Evolutionary conservation across 2,329 filamentous ascomycete species (phyloP).

Genomic region (Trichoderma citrinoviride): DNA sequence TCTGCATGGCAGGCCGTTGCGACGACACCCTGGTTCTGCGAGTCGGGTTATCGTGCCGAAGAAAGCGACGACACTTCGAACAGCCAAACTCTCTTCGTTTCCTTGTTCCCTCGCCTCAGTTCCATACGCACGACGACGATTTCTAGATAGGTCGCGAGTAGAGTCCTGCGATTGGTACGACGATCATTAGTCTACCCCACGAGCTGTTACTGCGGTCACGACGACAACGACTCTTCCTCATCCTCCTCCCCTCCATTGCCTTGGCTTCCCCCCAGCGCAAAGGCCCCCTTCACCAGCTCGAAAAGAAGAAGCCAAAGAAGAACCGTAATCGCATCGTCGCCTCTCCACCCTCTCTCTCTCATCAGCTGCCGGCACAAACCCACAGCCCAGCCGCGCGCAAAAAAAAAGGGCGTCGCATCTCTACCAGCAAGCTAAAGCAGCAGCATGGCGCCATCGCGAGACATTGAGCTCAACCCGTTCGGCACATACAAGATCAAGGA

Average conservation of each 20-base stretch:
- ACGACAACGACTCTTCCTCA: neutral
- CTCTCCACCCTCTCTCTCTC: constrained; percentile 5
- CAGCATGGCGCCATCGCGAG: constrained; percentile 40
- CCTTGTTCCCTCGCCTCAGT: neutral
- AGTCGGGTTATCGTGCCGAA: constrained; percentile 14
- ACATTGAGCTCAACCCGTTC: constrained; percentile 57
- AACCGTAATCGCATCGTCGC: constrained; percentile 7
- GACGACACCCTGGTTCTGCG: constrained; percentile 4
- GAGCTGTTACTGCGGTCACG: neutral
- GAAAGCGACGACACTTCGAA: neutral
- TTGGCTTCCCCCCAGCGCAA: no score
- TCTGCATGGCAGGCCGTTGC: constrained; percentile 11
- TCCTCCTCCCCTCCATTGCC: neutral
- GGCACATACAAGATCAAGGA: constrained; percentile 58
- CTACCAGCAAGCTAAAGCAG: neutral
- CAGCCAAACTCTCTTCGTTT: neutral
- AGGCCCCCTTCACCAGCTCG: no score
- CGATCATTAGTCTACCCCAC: no score
- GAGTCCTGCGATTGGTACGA: no score
- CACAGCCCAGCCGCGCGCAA: constrained; percentile 5
- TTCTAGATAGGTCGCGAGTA: neutral
- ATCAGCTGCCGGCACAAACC: constrained; percentile 14
- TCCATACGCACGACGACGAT: neutral
- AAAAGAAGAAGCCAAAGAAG: neutral
- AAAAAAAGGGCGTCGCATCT: neutral